Percentiles rank a stretch among this genome's conserved stretches.
These are phyloP conservation scores for Sordariomycetes sp. DNA, from an alignment of 2,329 filamentous ascomycete genomes.

Conservation along the genomic window DNA sequence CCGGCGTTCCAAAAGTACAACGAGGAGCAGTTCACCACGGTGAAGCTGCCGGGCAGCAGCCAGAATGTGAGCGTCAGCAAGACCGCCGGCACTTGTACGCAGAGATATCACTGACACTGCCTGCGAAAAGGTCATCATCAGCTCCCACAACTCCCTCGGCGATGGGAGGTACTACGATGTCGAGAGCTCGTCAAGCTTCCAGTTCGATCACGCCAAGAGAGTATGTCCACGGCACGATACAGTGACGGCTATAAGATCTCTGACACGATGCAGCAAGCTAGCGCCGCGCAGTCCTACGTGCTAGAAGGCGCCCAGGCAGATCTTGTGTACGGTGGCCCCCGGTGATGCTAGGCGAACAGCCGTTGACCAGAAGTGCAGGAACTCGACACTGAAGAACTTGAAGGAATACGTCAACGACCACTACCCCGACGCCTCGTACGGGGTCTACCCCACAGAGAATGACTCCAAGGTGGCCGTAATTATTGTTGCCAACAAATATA, in stretches of 20 bases:
- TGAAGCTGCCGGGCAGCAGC: constrained; percentile 80
- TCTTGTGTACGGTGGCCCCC: constrained; percentile 51
- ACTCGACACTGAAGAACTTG: constrained; percentile 73
- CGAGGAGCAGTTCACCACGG: constrained; percentile 81
- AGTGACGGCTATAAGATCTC: neutral
- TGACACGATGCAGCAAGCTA: constrained; percentile 55
- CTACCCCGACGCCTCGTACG: constrained; percentile 71
- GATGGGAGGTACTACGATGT: constrained; percentile 82
- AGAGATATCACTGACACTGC: neutral
- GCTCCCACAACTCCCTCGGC: constrained; percentile 73
- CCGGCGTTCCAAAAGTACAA: constrained; percentile 93
- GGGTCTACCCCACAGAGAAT: constrained; percentile 70
- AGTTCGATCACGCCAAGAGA: constrained; percentile 75
- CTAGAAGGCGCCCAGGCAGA: constrained; percentile 68
- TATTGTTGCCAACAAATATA: constrained; percentile 93
- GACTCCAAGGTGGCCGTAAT: constrained; percentile 70
- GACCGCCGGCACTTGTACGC: neutral
- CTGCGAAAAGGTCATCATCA: constrained; percentile 62
- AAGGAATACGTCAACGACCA: constrained; percentile 74
- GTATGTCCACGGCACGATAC: constrained; percentile 25
- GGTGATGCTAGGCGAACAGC: constrained; percentile 1
- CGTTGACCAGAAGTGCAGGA: constrained; percentile 34
- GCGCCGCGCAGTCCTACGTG: constrained; percentile 66
- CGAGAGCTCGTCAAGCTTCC: constrained; percentile 78
- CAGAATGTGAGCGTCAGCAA: constrained; percentile 30